Evolutionary conservation across 2,329 filamentous ascomycete species (phyloP), one percentile per base, ranked within the genome.

Genomic region (Beauveria scarabaeidicola): DNA sequence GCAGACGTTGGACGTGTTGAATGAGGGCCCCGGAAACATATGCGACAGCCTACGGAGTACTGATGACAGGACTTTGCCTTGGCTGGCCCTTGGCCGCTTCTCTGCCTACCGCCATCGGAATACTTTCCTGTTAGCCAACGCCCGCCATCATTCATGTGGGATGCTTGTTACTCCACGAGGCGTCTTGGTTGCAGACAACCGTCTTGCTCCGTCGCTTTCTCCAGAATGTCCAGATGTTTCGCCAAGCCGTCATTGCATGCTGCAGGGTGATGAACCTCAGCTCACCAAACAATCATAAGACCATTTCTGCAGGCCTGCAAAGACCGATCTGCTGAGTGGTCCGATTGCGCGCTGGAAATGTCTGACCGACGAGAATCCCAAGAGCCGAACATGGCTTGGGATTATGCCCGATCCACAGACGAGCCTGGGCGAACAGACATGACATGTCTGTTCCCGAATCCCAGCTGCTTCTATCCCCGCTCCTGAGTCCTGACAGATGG

Each of bases 1-100:
- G 19, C 56, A 59, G 56, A 59, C 56, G 41, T 38, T 52, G 25
- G 6, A 40, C 21, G 56, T 59, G 48, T 59, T 52, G 56, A 29
- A 52, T 52, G 25, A 46, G 38, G 38, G 48, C 46, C 27, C 19
- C 17, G 48, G 48, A 59, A 52, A 47, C 47, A 2, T 27, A 15
- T 52, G 56, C 52, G 48, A 27, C 56, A 59, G 48, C 17, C 48
- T 59, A n/a, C n/a, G n/a, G n/a, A n/a, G n/a, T n/a, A n/a, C 47
- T 51, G 2, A 56, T 43, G 44, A 58, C 17, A 43, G 36, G 25
- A 51, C 21, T 41, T 13, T 36, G 36, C 10, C 36, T 21, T 50
- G 43, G 44, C 43, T 41, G 27, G 32, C 32, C 15, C 23, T 27
- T 43, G 21, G 36, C 32, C 32, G 17, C 23, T 32, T 17, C 25